phyloP scores from a whole-genome alignment of 805 yeast genomes.

The Maudiozyma saulgeensis region DNA sequence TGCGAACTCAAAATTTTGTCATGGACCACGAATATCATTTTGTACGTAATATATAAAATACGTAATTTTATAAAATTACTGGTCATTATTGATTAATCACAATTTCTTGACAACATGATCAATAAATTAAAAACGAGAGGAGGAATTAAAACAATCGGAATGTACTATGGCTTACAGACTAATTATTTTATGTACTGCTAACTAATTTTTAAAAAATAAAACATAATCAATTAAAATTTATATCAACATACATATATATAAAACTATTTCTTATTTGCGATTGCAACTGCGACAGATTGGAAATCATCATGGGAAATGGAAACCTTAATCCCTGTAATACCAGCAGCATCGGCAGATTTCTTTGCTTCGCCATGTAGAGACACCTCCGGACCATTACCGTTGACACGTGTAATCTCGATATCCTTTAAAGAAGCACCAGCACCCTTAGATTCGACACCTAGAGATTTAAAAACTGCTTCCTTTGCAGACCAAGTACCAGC shows the following conservation, averaged over 20 bases:
- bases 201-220: not conserved
- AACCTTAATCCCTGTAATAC: conserved; percentile 64
- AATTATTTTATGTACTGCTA: too few species aligned
- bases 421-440: conserved; percentile 91
- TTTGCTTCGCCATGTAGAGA: conserved; percentile 67
- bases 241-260: not conserved
- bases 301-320: conserved; percentile 94
- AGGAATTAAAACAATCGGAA: too few species aligned
- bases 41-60: too few species aligned
- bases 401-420: conserved; percentile 73
- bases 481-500: conserved; percentile 99
- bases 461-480: conserved; percentile 96
- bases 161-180: too few species aligned
- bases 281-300: conserved; percentile 97
- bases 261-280: conserved; percentile 28
- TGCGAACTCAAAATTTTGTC: too few species aligned
- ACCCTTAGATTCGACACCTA: conserved; percentile 82
- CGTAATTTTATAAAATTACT: too few species aligned
- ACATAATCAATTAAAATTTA: not conserved
- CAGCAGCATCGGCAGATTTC: conserved; percentile 59
- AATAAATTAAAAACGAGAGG: too few species aligned
- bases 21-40: too few species aligned
- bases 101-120: too few species aligned
- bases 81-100: too few species aligned
- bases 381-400: conserved; percentile 77